A percentile compares a stretch with the other conserved stretches of the same genome.
These are phyloP conservation scores for Quercus dentata DNA, from an alignment of 306 rosid species.

Conservation along the genomic window DNA sequence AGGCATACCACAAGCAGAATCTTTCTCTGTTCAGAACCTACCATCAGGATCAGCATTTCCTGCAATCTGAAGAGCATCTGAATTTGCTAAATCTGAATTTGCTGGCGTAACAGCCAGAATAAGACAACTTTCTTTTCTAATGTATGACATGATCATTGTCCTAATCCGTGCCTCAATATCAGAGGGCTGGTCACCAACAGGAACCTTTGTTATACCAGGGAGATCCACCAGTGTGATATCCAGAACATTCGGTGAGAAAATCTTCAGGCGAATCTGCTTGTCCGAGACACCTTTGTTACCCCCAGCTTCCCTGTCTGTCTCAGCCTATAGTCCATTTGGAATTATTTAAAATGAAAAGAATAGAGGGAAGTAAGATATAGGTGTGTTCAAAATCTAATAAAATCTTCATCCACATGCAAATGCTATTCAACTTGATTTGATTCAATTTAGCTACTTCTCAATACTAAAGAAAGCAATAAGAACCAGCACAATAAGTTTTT, in stretches of 20 bases:
- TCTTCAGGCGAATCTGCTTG: constrained; percentile 96
- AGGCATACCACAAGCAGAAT: constrained; percentile 9
- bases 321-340: constrained; percentile 50
- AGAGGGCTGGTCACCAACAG: constrained; percentile 98
- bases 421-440: background rate
- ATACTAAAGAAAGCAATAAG: background rate
- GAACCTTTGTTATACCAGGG: constrained; percentile 97
- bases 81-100: constrained; percentile 96
- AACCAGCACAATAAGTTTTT: no score
- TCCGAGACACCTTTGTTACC: constrained; percentile 97
- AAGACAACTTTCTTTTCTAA: constrained; percentile 80
- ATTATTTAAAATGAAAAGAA: background rate
- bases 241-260: constrained; percentile 94
- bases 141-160: constrained; percentile 97
- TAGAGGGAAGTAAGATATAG: background rate
- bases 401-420: background rate
- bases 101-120: constrained; percentile 98
- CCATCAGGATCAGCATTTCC: constrained; percentile 99
- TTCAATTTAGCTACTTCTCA: background rate
- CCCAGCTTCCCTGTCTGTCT: constrained; percentile 96
- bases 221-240: constrained; percentile 98
- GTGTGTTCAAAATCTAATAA: background rate
- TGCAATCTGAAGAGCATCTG: constrained; percentile 99
- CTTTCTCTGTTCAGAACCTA: constrained; percentile 23
- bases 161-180: constrained; percentile 95